phyloP scores from a whole-genome alignment of 371 early-diverging fungal species.

The Syncephalastrum monosporum region DNA sequence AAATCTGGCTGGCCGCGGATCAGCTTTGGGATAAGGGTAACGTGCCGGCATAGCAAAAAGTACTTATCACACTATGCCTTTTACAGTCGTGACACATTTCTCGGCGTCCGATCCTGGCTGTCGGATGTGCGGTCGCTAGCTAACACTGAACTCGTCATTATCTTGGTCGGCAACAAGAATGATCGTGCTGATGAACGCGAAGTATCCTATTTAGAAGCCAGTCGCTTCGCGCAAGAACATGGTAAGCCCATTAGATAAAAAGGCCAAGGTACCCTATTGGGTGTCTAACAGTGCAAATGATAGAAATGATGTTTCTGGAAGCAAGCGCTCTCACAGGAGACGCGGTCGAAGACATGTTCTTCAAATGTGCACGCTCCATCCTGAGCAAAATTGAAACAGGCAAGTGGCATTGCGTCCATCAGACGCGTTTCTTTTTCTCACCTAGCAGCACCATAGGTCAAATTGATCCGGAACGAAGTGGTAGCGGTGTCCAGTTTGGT shows the following conservation, averaged over 20 bases:
- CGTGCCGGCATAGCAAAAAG: neutral
- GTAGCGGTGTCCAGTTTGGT: conserved; percentile 64
- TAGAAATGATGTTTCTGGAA: conserved; percentile 66
- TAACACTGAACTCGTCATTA: conserved; percentile 65
- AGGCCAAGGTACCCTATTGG: too few species aligned
- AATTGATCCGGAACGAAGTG: conserved; percentile 63
- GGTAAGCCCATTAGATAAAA: conserved; percentile 25
- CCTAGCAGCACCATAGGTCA: conserved; percentile 27
- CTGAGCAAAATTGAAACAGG: conserved; percentile 63
- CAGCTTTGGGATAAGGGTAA: neutral
- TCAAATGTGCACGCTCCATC: conserved; percentile 62
- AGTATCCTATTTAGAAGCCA: conserved; percentile 67
- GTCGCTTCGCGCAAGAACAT: conserved; percentile 68
- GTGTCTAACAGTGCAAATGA: too few species aligned
- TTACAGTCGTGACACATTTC: conserved; percentile 56
- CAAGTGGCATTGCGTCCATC: conserved; percentile 10
- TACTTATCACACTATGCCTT: too few species aligned
- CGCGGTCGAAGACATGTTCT: conserved; percentile 62
- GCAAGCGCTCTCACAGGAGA: conserved; percentile 62
- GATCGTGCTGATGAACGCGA: conserved; percentile 61
- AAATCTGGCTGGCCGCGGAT: conserved; percentile 1
- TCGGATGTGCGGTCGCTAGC: conserved; percentile 63
- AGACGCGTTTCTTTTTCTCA: neutral
- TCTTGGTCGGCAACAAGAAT: conserved; percentile 74
- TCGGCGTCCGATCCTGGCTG: conserved; percentile 61